Percentiles rank a stretch among this genome's conserved stretches.
Conservation (phyloP, 2,329 filamentous ascomycete genomes). For the Calonectria pteridis region DNA sequence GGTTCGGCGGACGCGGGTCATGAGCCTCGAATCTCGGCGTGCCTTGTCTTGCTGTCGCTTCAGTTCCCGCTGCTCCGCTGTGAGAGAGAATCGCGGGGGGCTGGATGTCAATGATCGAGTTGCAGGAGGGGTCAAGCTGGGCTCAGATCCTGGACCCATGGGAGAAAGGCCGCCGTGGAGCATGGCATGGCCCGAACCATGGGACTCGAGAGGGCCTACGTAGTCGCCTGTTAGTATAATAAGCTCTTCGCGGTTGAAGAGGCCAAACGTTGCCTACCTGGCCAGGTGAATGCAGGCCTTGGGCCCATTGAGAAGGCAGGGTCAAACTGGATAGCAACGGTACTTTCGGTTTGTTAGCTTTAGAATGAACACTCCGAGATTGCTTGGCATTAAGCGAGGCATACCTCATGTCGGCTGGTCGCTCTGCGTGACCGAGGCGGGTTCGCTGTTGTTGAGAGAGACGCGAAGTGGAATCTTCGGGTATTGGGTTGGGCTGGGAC, state of each 20-base stretch:
- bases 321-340: slow-evolving; percentile 66
- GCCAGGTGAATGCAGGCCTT: slow-evolving; percentile 65
- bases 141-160: slow-evolving; percentile 61
- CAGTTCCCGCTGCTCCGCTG: slow-evolving; percentile 71
- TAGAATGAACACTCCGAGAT: not conserved
- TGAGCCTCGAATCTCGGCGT: slow-evolving; percentile 69
- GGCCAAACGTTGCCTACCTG: slow-evolving; percentile 51
- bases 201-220: slow-evolving; percentile 54
- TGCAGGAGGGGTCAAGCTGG: slow-evolving; percentile 63
- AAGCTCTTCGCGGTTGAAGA: not conserved
- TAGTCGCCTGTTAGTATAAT: slow-evolving; percentile 2
- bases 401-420: slow-evolving; percentile 42
- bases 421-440: slow-evolving; percentile 27
- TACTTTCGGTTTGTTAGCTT: slow-evolving; percentile 48
- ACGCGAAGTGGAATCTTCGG: slow-evolving; percentile 34
- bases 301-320: slow-evolving; percentile 64
- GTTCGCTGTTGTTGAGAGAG: slow-evolving; percentile 32
- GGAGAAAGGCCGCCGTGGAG: slow-evolving; percentile 60
- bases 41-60: slow-evolving; percentile 72
- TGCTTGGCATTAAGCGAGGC: not conserved
- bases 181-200: slow-evolving; percentile 48
- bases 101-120: slow-evolving; percentile 69
- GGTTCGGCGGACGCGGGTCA: slow-evolving; percentile 62
- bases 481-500: slow-evolving; percentile 37
- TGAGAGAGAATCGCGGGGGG: slow-evolving; percentile 66